A percentile compares a stretch with the other conserved stretches of the same genome.
These are phyloP conservation scores for Striga hermonthica DNA, from an alignment of 305 asterid species.

Conservation along the genomic window DNA sequence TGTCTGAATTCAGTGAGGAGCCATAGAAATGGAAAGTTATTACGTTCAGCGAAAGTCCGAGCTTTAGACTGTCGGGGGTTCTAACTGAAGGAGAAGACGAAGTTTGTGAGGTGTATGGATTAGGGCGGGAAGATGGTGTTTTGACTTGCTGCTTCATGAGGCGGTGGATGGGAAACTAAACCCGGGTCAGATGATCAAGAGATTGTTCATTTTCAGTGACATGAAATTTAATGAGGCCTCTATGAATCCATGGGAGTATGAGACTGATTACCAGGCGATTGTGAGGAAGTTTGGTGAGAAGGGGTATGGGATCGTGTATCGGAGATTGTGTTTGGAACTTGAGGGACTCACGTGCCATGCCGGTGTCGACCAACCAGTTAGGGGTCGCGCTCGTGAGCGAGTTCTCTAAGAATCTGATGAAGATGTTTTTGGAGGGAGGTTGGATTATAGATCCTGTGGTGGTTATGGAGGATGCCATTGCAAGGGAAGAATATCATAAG, in stretches of 20 bases:
- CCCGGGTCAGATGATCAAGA: conserved; percentile 40
- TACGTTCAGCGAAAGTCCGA: neutral
- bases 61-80: neutral
- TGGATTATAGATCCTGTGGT: conserved; percentile 31
- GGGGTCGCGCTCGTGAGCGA: conserved; percentile 54
- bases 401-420: conserved; percentile 47
- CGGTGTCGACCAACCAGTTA: conserved; percentile 33
- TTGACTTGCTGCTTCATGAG: conserved; percentile 39
- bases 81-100: neutral
- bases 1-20: too few relatives aligned
- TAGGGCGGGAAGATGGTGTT: conserved; percentile 31
- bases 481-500: conserved; percentile 40
- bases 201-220: neutral
- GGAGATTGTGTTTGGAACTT: conserved; percentile 58
- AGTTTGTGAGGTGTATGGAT: conserved; percentile 29
- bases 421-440: conserved; percentile 36
- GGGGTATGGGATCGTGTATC: conserved; percentile 26
- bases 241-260: conserved; percentile 30
- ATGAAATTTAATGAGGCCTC: conserved; percentile 2
- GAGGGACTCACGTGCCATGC: conserved; percentile 47
- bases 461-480: conserved; percentile 42
- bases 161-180: conserved; percentile 33
- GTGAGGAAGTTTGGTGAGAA: conserved; percentile 36
- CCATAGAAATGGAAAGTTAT: too few relatives aligned
- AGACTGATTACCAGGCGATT: conserved; percentile 39